Evolutionary conservation across 1,284 basidiomycete genomes (phyloP), one percentile per base, ranked within the genome.

Genomic region (Pterulicium gracile): DNA sequence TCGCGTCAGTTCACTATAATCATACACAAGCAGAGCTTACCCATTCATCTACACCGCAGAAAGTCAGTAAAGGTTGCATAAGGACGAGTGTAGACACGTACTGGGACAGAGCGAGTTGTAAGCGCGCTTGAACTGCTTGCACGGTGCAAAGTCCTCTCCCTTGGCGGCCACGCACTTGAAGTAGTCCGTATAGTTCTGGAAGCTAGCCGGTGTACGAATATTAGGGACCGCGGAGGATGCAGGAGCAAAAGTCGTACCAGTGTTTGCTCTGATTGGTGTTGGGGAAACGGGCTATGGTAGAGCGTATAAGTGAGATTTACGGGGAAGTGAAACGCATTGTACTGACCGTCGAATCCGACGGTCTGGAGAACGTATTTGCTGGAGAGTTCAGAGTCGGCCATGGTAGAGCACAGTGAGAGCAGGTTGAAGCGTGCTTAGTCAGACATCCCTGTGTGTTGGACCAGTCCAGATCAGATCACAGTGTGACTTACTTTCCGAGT

Each of bases 91-190:
- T 34, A 35, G 44, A 36, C 24, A 84, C 91, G 65, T 59, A 96
- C 93, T 98, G 53, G 96, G 96, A 74, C 96, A 99, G 53, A 98
- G 81, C 46, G 94, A 93, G 74, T 91, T 79, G 77, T 92, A 99
- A 27, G 91, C 89, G 63, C 84, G 81, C 75, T 88, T 91, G 83
- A 99, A 99, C 72, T 97, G 93, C 73, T 95, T 93, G 87, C 96
- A 98, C 5, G 96, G 93, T 18, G 85, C 81, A 64, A 85, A 98
- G 51, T 98, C 96, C 60, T 98, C 95, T 55, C 96, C 96, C 74
- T 97, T 98, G 58, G 92, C 93, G 60, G 88, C 73, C 58, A 98
- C 73, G 66, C 96, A 99, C 69, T 95, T 96, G 83, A 91, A 90
- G 77, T 95, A 96, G 70, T 98, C 92, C 51, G 88, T 85, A 67